Evolutionary conservation across 2,329 filamentous ascomycete species (phyloP).

Genomic region (Fusarium ramigenum): DNA sequence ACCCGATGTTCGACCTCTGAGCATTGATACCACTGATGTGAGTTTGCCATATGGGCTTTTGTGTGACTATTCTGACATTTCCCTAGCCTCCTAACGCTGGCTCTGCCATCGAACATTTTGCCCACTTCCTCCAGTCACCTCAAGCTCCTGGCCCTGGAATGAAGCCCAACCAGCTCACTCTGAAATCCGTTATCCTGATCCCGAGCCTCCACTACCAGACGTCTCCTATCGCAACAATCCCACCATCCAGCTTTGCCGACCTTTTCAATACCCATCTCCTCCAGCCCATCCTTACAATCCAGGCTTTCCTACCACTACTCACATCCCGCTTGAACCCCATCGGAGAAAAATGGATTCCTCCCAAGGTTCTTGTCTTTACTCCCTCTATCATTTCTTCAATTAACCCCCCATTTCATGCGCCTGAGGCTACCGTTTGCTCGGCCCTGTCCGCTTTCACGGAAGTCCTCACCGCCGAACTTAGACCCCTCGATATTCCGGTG

Average conservation of each 20-base stretch:
- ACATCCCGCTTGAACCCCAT: constrained; percentile 67
- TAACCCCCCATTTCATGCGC: constrained; percentile 81
- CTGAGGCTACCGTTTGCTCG: constrained; percentile 86
- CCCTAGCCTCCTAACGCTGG: constrained; percentile 73
- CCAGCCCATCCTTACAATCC: constrained; percentile 86
- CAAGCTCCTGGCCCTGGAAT: constrained; percentile 81
- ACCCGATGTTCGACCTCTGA: constrained; percentile 82
- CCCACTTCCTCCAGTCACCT: constrained; percentile 74
- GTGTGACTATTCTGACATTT: constrained; percentile 10
- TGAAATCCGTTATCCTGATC: constrained; percentile 84
- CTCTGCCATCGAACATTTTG: constrained; percentile 76
- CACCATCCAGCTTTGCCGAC: constrained; percentile 85
- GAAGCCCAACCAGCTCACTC: constrained; percentile 76
- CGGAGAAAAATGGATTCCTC: constrained; percentile 62
- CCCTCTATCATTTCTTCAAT: constrained; percentile 84
- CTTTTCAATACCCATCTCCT: constrained; percentile 92
- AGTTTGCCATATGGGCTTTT: constrained; percentile 44
- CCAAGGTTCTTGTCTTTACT: constrained; percentile 79
- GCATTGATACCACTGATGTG: constrained; percentile 84
- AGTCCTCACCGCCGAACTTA: constrained; percentile 81
- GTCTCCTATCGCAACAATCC: constrained; percentile 85
- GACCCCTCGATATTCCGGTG: constrained; percentile 78
- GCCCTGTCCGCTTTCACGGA: constrained; percentile 88
- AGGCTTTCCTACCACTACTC: constrained; percentile 86
- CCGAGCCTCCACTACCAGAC: constrained; percentile 83